phyloP scores from a whole-genome alignment of 225 moss, liverwort and hornwort species.

The Pseudisothecium myosuroides region DNA sequence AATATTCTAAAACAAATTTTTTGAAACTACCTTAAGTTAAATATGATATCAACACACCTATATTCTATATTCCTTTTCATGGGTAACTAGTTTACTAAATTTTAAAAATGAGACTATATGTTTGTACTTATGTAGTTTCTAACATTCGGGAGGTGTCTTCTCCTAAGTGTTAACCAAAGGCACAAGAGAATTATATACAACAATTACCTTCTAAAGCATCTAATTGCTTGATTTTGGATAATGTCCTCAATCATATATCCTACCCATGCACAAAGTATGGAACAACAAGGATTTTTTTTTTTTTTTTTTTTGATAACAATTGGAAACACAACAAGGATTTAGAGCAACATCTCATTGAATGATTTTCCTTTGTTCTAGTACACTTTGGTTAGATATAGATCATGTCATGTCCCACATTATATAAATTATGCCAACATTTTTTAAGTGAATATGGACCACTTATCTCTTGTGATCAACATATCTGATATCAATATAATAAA shows the following conservation, averaged over 20 bases:
- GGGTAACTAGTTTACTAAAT: fast-evolving
- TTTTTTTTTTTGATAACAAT: too few species aligned
- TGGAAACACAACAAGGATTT: too few species aligned
- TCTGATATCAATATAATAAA: background rate
- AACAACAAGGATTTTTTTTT: too few species aligned
- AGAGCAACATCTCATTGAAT: background rate
- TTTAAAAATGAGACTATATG: background rate
- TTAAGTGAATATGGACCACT: background rate
- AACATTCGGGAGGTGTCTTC: background rate
- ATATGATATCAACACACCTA: background rate
- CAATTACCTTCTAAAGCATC: background rate
- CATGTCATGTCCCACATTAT: background rate
- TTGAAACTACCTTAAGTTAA: background rate
- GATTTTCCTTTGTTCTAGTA: background rate
- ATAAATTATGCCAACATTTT: background rate
- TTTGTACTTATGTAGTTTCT: background rate
- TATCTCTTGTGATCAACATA: background rate
- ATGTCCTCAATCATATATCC: background rate
- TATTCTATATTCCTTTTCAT: background rate
- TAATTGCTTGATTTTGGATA: background rate
- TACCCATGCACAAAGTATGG: background rate
- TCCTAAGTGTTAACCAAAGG: fast-evolving
- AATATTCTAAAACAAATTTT: fast-evolving
- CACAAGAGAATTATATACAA: background rate
- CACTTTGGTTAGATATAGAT: background rate